phyloP scores from a whole-genome alignment of 2,329 filamentous ascomycete genomes.

The Hypoxylon sp. region DNA sequence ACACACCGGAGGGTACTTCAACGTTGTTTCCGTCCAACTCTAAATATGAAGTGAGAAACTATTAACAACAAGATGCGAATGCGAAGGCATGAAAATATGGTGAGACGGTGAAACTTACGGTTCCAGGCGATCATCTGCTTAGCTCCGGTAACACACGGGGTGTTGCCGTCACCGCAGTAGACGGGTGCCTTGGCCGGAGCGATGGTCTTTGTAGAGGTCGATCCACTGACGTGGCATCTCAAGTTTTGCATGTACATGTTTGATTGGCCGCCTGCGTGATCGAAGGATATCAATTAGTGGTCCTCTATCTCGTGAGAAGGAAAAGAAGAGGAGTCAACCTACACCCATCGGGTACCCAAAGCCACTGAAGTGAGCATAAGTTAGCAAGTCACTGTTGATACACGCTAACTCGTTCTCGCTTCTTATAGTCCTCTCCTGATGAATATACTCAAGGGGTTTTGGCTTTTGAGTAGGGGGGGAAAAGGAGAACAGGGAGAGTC shows the following conservation, averaged over 20 bases:
- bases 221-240: constrained; percentile 57
- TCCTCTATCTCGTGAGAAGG: too few relatives aligned
- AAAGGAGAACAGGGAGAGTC: neutral
- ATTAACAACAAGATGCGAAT: neutral
- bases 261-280: constrained; percentile 20
- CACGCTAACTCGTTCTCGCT: too few relatives aligned
- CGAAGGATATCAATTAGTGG: too few relatives aligned
- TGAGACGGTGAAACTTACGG: constrained; percentile 49
- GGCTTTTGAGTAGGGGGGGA: too few relatives aligned
- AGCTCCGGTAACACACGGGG: constrained; percentile 53
- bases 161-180: constrained; percentile 51
- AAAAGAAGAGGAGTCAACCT: neutral
- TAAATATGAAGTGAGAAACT: constrained; percentile 14
- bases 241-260: constrained; percentile 57
- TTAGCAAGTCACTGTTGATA: neutral
- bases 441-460: too few relatives aligned
- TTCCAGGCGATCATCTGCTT: constrained; percentile 62
- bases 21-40: constrained; percentile 49
- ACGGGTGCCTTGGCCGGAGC: constrained; percentile 52
- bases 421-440: too few relatives aligned
- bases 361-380: constrained; percentile 13
- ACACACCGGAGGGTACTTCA: constrained; percentile 37
- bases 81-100: neutral
- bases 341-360: constrained; percentile 36
- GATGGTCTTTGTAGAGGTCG: constrained; percentile 52